A percentile compares a stretch with the other conserved stretches of the same genome.
Evolutionary conservation across 345 rosid genomes (phyloP).

Genomic region (Combretum micranthum): DNA sequence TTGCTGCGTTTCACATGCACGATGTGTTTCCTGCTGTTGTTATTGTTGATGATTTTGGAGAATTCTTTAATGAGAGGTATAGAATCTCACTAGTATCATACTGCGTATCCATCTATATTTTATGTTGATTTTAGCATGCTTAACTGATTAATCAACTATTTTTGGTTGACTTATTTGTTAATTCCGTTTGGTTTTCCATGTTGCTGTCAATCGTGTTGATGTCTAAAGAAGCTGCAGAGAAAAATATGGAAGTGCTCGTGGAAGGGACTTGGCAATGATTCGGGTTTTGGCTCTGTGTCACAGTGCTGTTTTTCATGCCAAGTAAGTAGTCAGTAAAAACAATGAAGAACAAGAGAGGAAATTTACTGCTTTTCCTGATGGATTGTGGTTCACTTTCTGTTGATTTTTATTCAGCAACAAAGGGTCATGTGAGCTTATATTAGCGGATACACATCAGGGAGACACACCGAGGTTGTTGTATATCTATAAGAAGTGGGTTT

Average conservation of each 20-base stretch:
- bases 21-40: conserved; percentile 44
- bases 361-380: background rate
- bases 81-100: background rate
- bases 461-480: conserved; percentile 61
- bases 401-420: conserved; percentile 24
- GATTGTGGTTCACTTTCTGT: conserved; percentile 1
- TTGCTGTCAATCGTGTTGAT: background rate
- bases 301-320: conserved; percentile 56
- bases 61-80: conserved; percentile 58
- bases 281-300: conserved; percentile 66
- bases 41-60: conserved; percentile 73
- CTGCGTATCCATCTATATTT: background rate
- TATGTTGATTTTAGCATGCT: background rate
- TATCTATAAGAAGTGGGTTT: conserved; percentile 75
- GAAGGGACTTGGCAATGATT: conserved; percentile 78
- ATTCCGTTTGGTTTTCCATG: background rate
- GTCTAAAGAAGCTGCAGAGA: conserved; percentile 44
- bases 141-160: background rate
- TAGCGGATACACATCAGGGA: conserved; percentile 68
- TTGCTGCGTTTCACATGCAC: conserved; percentile 83
- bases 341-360: background rate
- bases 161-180: background rate
- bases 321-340: conserved; percentile 28
- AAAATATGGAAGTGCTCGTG: conserved; percentile 55
- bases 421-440: conserved; percentile 38